Evolutionary conservation across 306 rosid species (phyloP).

Genomic region (Purshia tridentata): DNA sequence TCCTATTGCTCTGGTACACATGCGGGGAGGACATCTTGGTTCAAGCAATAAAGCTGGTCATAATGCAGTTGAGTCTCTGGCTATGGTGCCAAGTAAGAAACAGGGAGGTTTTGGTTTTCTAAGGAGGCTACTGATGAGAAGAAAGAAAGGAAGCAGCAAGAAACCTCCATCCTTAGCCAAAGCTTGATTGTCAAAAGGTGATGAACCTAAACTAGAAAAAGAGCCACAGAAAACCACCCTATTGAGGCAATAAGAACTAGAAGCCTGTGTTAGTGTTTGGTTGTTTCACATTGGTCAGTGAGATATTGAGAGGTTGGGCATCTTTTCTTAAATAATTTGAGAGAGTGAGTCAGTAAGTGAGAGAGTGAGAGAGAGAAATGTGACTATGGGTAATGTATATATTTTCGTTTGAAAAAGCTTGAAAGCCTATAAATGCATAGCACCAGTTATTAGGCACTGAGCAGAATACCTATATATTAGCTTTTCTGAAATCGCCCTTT

Average conservation of each 20-base stretch:
- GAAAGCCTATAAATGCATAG: neutral
- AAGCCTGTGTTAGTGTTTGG: constrained; percentile 11
- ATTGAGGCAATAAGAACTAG: neutral
- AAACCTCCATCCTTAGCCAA: constrained; percentile 30
- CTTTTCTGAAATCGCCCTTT: neutral
- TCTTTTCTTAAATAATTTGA: constrained; percentile 5
- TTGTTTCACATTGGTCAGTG: constrained; percentile 19
- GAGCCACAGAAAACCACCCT: neutral
- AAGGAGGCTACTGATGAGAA: constrained; percentile 51
- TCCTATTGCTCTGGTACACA: constrained; percentile 20
- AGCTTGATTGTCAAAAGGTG: constrained; percentile 28
- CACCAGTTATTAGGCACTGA: neutral
- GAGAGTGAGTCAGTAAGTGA: neutral
- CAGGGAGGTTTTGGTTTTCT: constrained; percentile 58
- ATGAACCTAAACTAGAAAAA: constrained; percentile 1
- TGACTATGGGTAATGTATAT: constrained; percentile 30
- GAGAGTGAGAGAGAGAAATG: constrained; percentile 18
- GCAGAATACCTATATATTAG: neutral
- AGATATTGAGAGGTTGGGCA: constrained; percentile 16
- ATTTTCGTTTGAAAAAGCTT: constrained; percentile 19
- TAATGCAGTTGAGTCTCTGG: constrained; percentile 32
- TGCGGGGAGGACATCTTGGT: constrained; percentile 22
- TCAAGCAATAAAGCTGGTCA: constrained; percentile 32
- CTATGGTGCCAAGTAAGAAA: constrained; percentile 52
- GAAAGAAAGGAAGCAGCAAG: constrained; percentile 50